Conservation (phyloP, 1,139 yeast genomes). For the Candida sanyaensis region DNA sequence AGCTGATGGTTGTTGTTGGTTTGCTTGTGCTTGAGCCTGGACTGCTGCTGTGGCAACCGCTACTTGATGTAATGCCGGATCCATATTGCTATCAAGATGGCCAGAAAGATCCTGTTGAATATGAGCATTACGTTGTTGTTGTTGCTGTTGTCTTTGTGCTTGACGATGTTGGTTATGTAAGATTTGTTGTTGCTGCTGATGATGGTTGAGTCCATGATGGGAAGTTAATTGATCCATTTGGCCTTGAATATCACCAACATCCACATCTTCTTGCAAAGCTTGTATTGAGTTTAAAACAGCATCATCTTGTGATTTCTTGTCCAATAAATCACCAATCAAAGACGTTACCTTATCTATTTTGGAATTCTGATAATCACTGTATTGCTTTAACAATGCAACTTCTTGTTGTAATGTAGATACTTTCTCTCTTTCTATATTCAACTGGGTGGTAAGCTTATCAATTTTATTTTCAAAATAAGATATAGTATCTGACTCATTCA, state of each 20-base stretch:
- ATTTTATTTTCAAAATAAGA: slow-evolving; percentile 14
- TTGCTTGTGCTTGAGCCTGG: slow-evolving; percentile 5
- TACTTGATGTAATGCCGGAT: slow-evolving; percentile 41
- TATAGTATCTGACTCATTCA: slow-evolving; percentile 8
- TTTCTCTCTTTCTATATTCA: slow-evolving; percentile 23
- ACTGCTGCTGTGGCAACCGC: slow-evolving; percentile 39
- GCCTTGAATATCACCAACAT: slow-evolving; percentile 15
- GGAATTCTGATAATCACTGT: slow-evolving; percentile 39
- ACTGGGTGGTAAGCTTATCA: slow-evolving; percentile 13
- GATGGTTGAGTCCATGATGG: slow-evolving; percentile 1
- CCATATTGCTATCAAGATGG: slow-evolving; percentile 37
- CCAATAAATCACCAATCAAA: slow-evolving; percentile 33
- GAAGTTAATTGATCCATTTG: slow-evolving; percentile 12
- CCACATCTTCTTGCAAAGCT: slow-evolving; percentile 30
- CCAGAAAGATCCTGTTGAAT: slow-evolving; percentile 8
- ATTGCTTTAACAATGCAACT: slow-evolving; percentile 36
- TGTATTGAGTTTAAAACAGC: slow-evolving; percentile 28
- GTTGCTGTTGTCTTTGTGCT: slow-evolving; percentile 8
- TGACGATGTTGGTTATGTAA: slow-evolving; percentile 4
- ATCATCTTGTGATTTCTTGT: slow-evolving; percentile 34
- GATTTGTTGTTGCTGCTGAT: slow-evolving; percentile 1
- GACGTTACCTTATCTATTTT: slow-evolving; percentile 42
- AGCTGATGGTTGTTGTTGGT: background rate
- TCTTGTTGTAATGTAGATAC: slow-evolving; percentile 31
- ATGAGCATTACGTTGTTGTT: slow-evolving; percentile 4